Conservation (phyloP, 441 rosid species). For the Syzygium syzygioides region DNA sequence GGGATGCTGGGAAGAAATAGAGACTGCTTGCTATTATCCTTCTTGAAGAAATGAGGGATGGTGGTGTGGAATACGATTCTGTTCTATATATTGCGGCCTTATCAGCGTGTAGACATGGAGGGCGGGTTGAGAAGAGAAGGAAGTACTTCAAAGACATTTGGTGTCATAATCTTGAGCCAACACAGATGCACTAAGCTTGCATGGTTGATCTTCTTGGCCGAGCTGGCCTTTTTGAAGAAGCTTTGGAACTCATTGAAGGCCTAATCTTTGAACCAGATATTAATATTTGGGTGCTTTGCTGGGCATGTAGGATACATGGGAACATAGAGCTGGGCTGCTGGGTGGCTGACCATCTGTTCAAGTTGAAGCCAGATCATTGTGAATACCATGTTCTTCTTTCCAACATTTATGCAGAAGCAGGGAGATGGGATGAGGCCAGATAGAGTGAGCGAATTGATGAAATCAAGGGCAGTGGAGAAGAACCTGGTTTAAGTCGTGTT, state of each 20-base stretch:
- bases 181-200: conserved; percentile 32
- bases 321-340: conserved; percentile 30
- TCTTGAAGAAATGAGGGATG: conserved; percentile 27
- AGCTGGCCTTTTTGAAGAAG: conserved; percentile 34
- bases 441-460: conserved; percentile 29
- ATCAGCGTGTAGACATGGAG: conserved; percentile 39
- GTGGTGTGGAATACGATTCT: conserved; percentile 19
- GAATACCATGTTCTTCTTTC: conserved; percentile 28
- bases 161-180: conserved; percentile 21
- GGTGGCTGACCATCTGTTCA: conserved; percentile 30
- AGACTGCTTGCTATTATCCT: conserved; percentile 14
- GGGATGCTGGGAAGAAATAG: conserved; percentile 40
- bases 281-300: conserved; percentile 36
- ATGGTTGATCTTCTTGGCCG: conserved; percentile 43
- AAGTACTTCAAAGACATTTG: conserved; percentile 28
- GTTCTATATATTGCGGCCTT: conserved; percentile 32
- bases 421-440: conserved; percentile 38
- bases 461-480: conserved; percentile 27
- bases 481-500: conserved; percentile 38
- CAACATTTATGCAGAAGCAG: conserved; percentile 34
- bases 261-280: conserved; percentile 22
- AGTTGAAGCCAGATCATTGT: conserved; percentile 27
- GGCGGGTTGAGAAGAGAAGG: conserved; percentile 29
- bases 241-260: conserved; percentile 18
- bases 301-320: conserved; percentile 32